Evolutionary conservation across 305 asterid species (phyloP).

Genomic region (Ilex paraguariensis): DNA sequence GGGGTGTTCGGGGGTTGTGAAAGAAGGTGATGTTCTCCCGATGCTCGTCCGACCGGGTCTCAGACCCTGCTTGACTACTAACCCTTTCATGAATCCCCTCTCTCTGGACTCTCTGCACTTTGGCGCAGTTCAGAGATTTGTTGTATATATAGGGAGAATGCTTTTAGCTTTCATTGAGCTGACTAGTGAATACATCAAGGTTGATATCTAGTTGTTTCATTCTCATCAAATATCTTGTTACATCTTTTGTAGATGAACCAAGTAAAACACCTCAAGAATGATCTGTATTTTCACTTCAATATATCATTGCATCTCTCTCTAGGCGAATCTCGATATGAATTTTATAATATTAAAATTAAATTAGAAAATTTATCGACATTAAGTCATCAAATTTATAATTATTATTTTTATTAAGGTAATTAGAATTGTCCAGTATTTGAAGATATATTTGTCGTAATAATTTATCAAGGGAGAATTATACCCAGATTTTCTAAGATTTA

Average conservation of each 20-base stretch:
- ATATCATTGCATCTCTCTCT: too few relatives aligned
- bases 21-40: slow-evolving; percentile 15
- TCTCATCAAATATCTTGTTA: slow-evolving; percentile 42
- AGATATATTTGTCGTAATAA: too few relatives aligned
- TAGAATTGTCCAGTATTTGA: too few relatives aligned
- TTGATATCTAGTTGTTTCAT: slow-evolving; percentile 34
- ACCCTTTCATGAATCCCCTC: slow-evolving; percentile 36
- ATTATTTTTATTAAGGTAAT: too few relatives aligned
- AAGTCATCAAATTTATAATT: too few relatives aligned
- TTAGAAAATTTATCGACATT: too few relatives aligned
- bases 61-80: slow-evolving; percentile 42
- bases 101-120: slow-evolving; percentile 35
- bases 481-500: too few relatives aligned
- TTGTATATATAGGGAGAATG: slow-evolving; percentile 57
- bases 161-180: slow-evolving; percentile 24
- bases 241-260: slow-evolving; percentile 13
- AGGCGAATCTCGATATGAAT: too few relatives aligned
- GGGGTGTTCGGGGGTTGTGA: slow-evolving; percentile 25
- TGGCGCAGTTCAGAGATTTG: slow-evolving; percentile 26
- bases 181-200: slow-evolving; percentile 35
- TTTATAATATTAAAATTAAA: too few relatives aligned
- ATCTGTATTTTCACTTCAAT: background rate
- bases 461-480: too few relatives aligned
- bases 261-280: slow-evolving; percentile 17
- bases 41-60: slow-evolving; percentile 15